Evolutionary conservation across 495 filamentous ascomycete genomes (phyloP).

Genomic region (Margaritispora aquatica): DNA sequence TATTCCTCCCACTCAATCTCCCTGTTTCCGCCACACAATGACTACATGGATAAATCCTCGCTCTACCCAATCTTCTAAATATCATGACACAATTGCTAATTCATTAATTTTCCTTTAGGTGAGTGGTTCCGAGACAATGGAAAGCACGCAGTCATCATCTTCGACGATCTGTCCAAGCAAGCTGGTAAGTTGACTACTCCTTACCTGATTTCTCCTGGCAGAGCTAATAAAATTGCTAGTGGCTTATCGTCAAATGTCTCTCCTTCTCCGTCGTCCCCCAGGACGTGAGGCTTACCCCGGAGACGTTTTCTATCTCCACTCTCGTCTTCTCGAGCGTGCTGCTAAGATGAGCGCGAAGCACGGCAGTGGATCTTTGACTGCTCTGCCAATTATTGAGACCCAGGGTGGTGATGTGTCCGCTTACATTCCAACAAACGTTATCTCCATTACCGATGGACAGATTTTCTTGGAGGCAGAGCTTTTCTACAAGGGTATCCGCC

Average conservation of each 20-base stretch:
- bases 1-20: conserved; percentile 25
- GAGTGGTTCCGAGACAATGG: conserved; percentile 91
- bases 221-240: no score
- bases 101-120: no score
- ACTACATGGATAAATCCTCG: no score
- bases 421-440: conserved; percentile 99
- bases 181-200: no score
- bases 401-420: conserved; percentile 99
- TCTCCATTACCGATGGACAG: conserved; percentile 99
- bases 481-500: conserved; percentile 99
- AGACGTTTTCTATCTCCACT: conserved; percentile 99
- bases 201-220: no score
- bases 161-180: conserved; percentile 97
- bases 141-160: conserved; percentile 89
- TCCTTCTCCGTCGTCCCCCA: conserved; percentile 96
- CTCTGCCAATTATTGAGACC: conserved; percentile 97
- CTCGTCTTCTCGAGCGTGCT: conserved; percentile 97
- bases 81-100: no score
- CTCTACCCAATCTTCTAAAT: no score
- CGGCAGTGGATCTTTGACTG: conserved; percentile 94
- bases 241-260: conserved; percentile 99
- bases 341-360: conserved; percentile 98
- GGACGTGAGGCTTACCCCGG: conserved; percentile 99
- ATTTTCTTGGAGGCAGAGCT: conserved; percentile 99
- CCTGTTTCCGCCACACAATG: conserved; percentile 10